These are phyloP conservation scores for Hygrophorus pudorinus DNA, from an alignment of 768 basidiomycete genomes.

Conservation along the genomic window DNA sequence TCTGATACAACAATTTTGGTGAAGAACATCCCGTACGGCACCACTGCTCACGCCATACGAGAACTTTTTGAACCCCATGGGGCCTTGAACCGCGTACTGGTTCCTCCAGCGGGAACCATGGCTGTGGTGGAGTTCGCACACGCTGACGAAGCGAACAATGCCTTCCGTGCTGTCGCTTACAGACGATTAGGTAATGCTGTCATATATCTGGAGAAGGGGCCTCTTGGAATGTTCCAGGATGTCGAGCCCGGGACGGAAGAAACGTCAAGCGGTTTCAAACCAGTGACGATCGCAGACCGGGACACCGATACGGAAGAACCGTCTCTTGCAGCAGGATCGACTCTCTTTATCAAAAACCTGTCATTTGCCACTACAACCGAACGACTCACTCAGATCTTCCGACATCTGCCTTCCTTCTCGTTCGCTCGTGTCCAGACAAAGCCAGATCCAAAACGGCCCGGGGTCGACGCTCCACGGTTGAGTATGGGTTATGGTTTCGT, in stretches of 20 bases:
- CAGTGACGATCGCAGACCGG: conserved; percentile 37
- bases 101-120: conserved; percentile 90
- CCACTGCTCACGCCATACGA: conserved; percentile 62
- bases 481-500: conserved; percentile 98
- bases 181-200: conserved; percentile 81
- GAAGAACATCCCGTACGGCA: conserved; percentile 95
- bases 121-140: conserved; percentile 84
- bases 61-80: conserved; percentile 76
- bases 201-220: conserved; percentile 89
- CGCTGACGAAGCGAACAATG: conserved; percentile 58
- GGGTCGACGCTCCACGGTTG: conserved; percentile 37
- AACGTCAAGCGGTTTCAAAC: conserved; percentile 14
- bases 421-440: conserved; percentile 92
- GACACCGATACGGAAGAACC: conserved; percentile 24
- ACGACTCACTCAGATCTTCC: conserved; percentile 58
- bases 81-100: conserved; percentile 54
- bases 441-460: conserved; percentile 67
- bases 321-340: conserved; percentile 56
- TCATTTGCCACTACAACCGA: conserved; percentile 85
- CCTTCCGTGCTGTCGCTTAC: conserved; percentile 79
- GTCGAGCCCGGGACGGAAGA: background rate
- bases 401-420: conserved; percentile 65
- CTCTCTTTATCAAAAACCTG: conserved; percentile 91
- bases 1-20: conserved; percentile 84
- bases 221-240: conserved; percentile 70